Base-by-base conservation (phyloP, 2,329 filamentous ascomycete genomes). In the Penicillium sp. region DNA sequence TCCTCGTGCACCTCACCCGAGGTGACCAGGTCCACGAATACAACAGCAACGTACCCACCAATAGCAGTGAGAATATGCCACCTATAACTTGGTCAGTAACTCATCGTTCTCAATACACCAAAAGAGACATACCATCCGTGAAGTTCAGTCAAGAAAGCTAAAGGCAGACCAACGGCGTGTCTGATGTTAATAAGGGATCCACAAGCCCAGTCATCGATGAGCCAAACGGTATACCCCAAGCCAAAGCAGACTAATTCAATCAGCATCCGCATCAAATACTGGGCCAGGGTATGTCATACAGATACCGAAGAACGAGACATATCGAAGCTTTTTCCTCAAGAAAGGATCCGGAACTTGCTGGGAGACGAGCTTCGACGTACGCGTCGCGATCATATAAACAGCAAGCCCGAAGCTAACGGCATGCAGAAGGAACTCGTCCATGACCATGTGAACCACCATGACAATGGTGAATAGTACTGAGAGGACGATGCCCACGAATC, bases 21-120 rank as follows among this genome's bases (percentile, higher is more conserved):
- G 0, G 72, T 77, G 2, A 79, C 69, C 1, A 73, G 43, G 33
- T 79, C 77, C 10, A 79, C 69, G 24, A 77, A 59, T 0, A 68
- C 75, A 9, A 79, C 75, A 1, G 70, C 77, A 4, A 73, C 68
- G 40, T 79, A 79, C 2, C 76, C 77, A 11, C 77, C 77, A 31
- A 79, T 74, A 0, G 73, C 75, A 4, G 77, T 79, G 6, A 78
- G 72, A 6, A 79, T 41, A 58, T 79, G 77, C 77, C 77, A 79
- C 77, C 77, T 79, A 13, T 50, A 19, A 14, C 1, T n/a, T 39
- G 1, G 46, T 60, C 24, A 64, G 35, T 35, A n/a, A 16, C 9
- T 10, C 2, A n/a, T 1, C 19, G 7, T 36, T 36, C 3, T 10
- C 35, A 49, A 18, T 13, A 53, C 31, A 14, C 10, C 2, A 33